These are phyloP conservation scores for Fusarium sp. DNA, from an alignment of 2,329 filamentous ascomycete species.

Conservation along the genomic window DNA sequence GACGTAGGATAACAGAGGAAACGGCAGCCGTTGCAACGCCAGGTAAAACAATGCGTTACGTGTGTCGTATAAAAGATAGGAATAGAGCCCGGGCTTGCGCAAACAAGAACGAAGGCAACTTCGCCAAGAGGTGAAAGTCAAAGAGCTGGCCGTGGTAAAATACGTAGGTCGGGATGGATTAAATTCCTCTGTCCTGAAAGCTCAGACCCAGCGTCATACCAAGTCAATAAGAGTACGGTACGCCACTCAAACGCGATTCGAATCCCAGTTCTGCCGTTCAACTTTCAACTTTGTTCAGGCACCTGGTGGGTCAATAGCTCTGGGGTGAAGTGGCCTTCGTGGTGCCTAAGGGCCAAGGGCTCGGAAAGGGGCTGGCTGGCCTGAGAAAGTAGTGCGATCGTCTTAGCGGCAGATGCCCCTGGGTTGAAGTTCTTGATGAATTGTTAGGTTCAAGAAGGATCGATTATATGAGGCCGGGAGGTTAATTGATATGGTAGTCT, in stretches of 20 bases:
- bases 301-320: constrained; percentile 37
- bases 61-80: constrained; percentile 12
- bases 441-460: constrained; percentile 2
- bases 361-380: constrained; percentile 40
- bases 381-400: constrained; percentile 34
- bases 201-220: constrained; percentile 46
- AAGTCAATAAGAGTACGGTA: constrained; percentile 35
- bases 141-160: constrained; percentile 27
- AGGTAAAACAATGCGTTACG: constrained; percentile 28
- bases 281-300: constrained; percentile 31
- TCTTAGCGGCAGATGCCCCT: constrained; percentile 25
- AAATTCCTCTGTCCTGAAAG: constrained; percentile 45
- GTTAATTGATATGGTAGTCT: constrained; percentile 17
- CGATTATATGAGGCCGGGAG: not conserved
- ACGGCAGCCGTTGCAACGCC: constrained; percentile 29
- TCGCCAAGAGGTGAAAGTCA: constrained; percentile 23
- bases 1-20: constrained; percentile 21
- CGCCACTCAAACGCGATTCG: constrained; percentile 36
- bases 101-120: constrained; percentile 7
- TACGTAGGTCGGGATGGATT: constrained; percentile 42
- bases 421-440: not conserved
- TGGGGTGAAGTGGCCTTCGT: constrained; percentile 29
- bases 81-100: constrained; percentile 10
- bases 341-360: constrained; percentile 33
- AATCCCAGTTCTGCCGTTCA: constrained; percentile 36